phyloP scores from a whole-genome alignment of 768 basidiomycete species.

The Lentinula aciculospora region DNA sequence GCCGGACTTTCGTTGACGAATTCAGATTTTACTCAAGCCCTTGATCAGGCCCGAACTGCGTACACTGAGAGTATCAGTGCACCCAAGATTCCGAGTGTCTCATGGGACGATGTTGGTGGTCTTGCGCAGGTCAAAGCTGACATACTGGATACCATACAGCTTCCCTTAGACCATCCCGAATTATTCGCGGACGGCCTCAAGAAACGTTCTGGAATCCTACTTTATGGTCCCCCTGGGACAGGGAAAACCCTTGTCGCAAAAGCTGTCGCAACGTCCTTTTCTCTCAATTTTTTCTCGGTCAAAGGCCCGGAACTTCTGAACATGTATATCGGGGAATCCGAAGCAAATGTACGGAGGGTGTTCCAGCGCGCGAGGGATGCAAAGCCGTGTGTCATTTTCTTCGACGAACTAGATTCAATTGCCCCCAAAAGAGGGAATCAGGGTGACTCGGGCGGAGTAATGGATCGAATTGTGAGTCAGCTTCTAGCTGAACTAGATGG shows the following conservation, averaged over 20 bases:
- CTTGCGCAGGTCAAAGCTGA: slow-evolving; percentile 82
- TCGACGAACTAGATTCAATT: slow-evolving; percentile 93
- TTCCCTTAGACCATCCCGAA: slow-evolving; percentile 87
- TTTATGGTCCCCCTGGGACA: slow-evolving; percentile 95
- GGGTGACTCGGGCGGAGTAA: slow-evolving; percentile 95
- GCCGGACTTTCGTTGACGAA: slow-evolving; percentile 42
- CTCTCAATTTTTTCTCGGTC: slow-evolving; percentile 94
- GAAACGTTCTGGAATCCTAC: slow-evolving; percentile 89
- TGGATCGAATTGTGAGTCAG: slow-evolving; percentile 97
- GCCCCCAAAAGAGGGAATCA: slow-evolving; percentile 94
- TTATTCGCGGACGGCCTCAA: slow-evolving; percentile 88
- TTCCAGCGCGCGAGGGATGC: slow-evolving; percentile 92
- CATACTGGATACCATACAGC: slow-evolving; percentile 92
- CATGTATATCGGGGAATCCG: slow-evolving; percentile 98
- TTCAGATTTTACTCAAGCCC: slow-evolving; percentile 67
- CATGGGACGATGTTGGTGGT: slow-evolving; percentile 98
- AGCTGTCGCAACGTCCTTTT: slow-evolving; percentile 92
- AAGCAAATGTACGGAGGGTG: slow-evolving; percentile 92
- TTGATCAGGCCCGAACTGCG: slow-evolving; percentile 64
- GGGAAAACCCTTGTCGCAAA: slow-evolving; percentile 95
- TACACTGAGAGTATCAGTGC: slow-evolving; percentile 96
- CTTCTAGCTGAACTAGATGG: slow-evolving; percentile 89
- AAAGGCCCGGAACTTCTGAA: slow-evolving; percentile 95
- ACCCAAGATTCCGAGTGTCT: slow-evolving; percentile 90
- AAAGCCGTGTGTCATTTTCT: slow-evolving; percentile 92